A percentile compares a stretch with the other conserved stretches of the same genome.
Evolutionary conservation across 2,329 filamentous ascomycete species (phyloP).

Genomic region (Aspergillus thermomutatus): DNA sequence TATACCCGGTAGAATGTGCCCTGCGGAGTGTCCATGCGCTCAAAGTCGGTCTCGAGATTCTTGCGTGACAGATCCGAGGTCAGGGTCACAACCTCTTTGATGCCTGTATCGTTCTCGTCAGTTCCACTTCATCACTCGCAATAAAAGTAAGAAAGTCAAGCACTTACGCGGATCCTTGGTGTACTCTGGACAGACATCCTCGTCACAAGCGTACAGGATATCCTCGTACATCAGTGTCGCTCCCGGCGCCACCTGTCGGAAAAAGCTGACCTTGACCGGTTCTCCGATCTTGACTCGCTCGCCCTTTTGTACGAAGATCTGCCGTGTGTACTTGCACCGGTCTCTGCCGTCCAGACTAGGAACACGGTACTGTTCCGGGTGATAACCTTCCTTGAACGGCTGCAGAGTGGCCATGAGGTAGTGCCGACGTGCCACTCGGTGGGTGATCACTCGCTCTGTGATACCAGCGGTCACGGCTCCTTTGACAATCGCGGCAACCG

Average conservation of each 20-base stretch:
- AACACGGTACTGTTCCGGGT: constrained; percentile 96
- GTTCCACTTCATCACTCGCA: neutral
- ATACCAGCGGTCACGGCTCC: constrained; percentile 97
- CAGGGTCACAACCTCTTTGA: constrained; percentile 97
- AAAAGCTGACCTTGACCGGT: constrained; percentile 97
- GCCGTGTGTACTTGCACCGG: constrained; percentile 95
- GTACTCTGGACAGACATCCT: constrained; percentile 97
- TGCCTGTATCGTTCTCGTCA: constrained; percentile 56
- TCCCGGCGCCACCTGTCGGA: constrained; percentile 93
- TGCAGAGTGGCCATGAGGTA: constrained; percentile 99
- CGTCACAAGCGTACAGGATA: constrained; percentile 94
- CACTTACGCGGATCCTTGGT: constrained; percentile 97
- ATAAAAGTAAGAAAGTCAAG: neutral
- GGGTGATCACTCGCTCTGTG: constrained; percentile 92
- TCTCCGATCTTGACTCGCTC: constrained; percentile 99
- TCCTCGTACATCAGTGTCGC: constrained; percentile 99
- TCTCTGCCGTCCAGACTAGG: constrained; percentile 96
- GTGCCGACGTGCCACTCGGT: constrained; percentile 92
- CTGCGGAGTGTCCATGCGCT: constrained; percentile 98
- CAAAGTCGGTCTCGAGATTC: constrained; percentile 98
- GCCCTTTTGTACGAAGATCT: constrained; percentile 98
- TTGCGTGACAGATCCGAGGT: constrained; percentile 96
- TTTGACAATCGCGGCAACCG: constrained; percentile 96
- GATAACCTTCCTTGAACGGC: constrained; percentile 97
- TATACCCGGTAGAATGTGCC: constrained; percentile 85